phyloP scores from a whole-genome alignment of 176 grass and related monocot species.

The Carex littledalei region DNA sequence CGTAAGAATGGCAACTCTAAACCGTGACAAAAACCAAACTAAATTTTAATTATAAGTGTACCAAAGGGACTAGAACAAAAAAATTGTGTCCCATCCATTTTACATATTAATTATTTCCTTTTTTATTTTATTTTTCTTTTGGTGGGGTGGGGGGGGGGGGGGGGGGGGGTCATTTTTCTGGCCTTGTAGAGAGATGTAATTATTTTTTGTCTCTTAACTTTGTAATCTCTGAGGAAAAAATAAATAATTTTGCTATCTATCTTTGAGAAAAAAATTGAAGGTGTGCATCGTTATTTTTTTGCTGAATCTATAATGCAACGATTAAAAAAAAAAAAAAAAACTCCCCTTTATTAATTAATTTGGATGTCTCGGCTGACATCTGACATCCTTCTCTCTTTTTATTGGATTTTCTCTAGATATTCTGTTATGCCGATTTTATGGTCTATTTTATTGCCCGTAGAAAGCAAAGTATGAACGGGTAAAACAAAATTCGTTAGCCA shows the following conservation, averaged over 20 bases:
- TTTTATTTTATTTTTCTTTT: background rate
- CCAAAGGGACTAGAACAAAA: background rate
- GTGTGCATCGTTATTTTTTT: background rate
- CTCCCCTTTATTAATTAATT: too few species aligned
- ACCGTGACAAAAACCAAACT: background rate
- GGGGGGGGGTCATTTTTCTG: background rate
- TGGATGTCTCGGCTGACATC: too few species aligned
- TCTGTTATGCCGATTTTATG: too few species aligned
- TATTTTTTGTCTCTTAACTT: background rate
- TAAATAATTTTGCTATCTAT: background rate
- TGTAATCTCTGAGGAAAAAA: background rate
- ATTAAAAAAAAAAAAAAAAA: too few species aligned
- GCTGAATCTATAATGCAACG: background rate
- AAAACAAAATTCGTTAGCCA: too few species aligned
- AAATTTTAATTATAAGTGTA: background rate
- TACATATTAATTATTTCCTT: background rate
- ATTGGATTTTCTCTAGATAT: too few species aligned
- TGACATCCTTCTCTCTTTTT: too few species aligned
- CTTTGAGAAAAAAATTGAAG: background rate
- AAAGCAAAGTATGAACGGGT: too few species aligned
- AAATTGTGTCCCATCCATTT: background rate
- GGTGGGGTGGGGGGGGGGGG: too few species aligned
- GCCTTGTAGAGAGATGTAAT: background rate
- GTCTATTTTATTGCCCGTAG: too few species aligned
- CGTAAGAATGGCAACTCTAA: background rate